phyloP scores from a whole-genome alignment of 2,329 filamentous ascomycete species.

The Aspergillus amoenus region DNA sequence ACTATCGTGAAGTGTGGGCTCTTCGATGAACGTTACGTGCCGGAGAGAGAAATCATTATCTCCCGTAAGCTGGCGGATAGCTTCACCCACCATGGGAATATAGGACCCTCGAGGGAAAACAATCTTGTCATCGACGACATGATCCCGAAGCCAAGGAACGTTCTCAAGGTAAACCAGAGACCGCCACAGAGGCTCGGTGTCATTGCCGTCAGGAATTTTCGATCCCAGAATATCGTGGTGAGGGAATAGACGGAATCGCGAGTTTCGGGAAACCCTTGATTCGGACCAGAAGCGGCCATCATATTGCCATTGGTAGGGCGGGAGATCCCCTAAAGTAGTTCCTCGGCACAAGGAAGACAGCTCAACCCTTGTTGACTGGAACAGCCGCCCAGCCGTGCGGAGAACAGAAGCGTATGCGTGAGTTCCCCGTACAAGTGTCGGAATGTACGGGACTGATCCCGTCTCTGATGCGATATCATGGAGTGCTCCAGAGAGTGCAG shows the following conservation, averaged over 20 bases:
- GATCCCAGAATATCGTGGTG: conserved; percentile 27
- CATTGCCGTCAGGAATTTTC: conserved; percentile 16
- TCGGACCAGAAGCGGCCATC: conserved; percentile 42
- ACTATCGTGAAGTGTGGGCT: conserved; percentile 18
- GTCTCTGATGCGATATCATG: conserved; percentile 14
- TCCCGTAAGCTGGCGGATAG: conserved; percentile 3
- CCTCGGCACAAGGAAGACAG: not conserved
- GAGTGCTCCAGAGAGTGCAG: conserved; percentile 34
- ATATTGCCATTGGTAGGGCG: conserved; percentile 46
- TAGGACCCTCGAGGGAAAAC: conserved; percentile 12
- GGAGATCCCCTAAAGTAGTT: conserved; percentile 26
- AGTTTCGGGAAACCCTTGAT: conserved; percentile 17
- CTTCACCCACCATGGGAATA: not conserved
- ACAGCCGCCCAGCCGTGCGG: conserved; percentile 12
- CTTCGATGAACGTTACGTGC: not conserved
- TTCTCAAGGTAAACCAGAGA: conserved; percentile 37
- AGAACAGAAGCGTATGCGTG: conserved; percentile 10
- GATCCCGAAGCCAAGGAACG: conserved; percentile 14
- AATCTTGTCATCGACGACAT: conserved; percentile 5
- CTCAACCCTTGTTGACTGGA: conserved; percentile 2
- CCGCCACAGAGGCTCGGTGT: conserved; percentile 43
- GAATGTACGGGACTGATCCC: not conserved
- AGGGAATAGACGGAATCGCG: conserved; percentile 23
- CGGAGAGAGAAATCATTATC: not conserved
- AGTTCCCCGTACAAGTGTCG: not conserved